phyloP scores from a whole-genome alignment of 2,329 filamentous ascomycete species.

The Epichloe gansuensis region DNA sequence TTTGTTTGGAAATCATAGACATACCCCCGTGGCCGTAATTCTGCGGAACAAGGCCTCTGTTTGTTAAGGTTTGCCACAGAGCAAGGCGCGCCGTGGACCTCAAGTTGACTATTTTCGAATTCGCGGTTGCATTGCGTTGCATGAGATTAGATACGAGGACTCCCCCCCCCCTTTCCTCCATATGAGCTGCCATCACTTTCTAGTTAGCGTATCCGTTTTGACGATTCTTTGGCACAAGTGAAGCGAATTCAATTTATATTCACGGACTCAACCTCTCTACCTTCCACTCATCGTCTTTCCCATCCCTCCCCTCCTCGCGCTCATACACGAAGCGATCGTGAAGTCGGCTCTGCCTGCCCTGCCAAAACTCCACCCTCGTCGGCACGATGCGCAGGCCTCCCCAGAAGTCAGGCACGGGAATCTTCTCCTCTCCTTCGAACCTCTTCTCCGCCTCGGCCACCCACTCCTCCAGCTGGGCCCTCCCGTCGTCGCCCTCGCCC shows the following conservation, averaged over 20 bases:
- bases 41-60: neutral
- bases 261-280: constrained; percentile 53
- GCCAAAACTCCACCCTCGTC: constrained; percentile 88
- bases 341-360: constrained; percentile 76
- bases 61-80: neutral
- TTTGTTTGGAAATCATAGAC: neutral
- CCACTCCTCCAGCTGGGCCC: constrained; percentile 61
- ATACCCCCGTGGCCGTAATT: neutral
- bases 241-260: too few species aligned
- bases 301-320: constrained; percentile 33
- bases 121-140: neutral
- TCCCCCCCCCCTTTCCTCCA: too few species aligned
- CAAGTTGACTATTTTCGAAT: neutral
- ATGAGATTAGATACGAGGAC: too few species aligned
- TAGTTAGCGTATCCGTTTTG: too few species aligned
- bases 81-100: neutral
- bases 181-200: too few species aligned
- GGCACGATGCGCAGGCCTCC: constrained; percentile 79
- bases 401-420: constrained; percentile 91
- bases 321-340: constrained; percentile 90
- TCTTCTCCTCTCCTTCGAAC: constrained; percentile 64
- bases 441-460: constrained; percentile 63
- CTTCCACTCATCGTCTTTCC: constrained; percentile 38
- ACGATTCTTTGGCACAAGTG: too few species aligned
- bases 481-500: constrained; percentile 45